Evolutionary conservation across 1,284 basidiomycete species (phyloP).

Genomic region (Microbotryum lychnidis-dioicae): DNA sequence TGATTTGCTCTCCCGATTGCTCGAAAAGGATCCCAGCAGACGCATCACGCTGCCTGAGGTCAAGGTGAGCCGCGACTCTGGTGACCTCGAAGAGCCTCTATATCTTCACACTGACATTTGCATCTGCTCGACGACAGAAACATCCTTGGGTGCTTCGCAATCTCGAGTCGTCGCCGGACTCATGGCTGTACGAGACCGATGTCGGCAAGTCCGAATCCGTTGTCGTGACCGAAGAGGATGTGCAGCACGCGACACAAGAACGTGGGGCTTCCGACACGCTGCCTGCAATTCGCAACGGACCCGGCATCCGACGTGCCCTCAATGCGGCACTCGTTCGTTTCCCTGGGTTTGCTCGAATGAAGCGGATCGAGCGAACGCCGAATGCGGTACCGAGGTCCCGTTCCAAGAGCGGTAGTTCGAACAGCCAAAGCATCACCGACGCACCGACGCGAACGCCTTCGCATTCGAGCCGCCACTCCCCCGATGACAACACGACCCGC

Average conservation of each 20-base stretch:
- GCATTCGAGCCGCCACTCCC: slow-evolving; percentile 14
- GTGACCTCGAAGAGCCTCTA: slow-evolving; percentile 3
- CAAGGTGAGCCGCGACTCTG: slow-evolving; percentile 54
- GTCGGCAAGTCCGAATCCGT: slow-evolving; percentile 54
- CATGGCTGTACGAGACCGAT: slow-evolving; percentile 73
- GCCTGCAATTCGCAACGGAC: slow-evolving; percentile 26
- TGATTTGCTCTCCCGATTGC: slow-evolving; percentile 61
- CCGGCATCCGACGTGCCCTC: slow-evolving; percentile 27
- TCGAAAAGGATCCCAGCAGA: slow-evolving; percentile 72
- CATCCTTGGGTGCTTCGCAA: slow-evolving; percentile 71
- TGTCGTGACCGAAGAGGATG: slow-evolving; percentile 69
- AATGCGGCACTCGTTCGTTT: slow-evolving; percentile 27
- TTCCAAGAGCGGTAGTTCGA: slow-evolving; percentile 29
- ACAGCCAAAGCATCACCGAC: background rate
- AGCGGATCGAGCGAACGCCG: slow-evolving; percentile 4
- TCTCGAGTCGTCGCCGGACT: slow-evolving; percentile 54
- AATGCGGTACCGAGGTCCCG: slow-evolving; percentile 5
- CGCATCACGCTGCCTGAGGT: slow-evolving; percentile 76
- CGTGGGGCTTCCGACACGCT: slow-evolving; percentile 19
- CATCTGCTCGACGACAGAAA: slow-evolving; percentile 16
- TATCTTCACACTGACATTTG: background rate
- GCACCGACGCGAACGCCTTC: background rate
- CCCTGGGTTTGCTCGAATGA: slow-evolving; percentile 27
- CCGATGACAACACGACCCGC: slow-evolving; percentile 5
- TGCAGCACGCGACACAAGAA: slow-evolving; percentile 53